These are phyloP conservation scores for Golubevia sp. DNA, from an alignment of 1,284 basidiomycete genomes.

Conservation along the genomic window DNA sequence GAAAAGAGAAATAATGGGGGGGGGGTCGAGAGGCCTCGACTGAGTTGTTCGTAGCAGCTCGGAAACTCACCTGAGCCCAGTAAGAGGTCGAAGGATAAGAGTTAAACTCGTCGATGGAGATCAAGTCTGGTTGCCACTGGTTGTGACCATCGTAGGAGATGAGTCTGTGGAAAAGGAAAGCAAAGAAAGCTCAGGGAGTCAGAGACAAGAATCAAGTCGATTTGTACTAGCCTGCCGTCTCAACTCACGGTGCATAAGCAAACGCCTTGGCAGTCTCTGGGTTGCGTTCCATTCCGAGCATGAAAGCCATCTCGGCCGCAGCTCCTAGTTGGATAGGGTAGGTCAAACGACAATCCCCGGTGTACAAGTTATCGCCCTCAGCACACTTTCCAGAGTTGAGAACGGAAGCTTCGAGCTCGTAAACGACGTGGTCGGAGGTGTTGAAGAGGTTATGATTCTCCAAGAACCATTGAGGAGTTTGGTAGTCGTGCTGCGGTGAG, in stretches of 20 bases:
- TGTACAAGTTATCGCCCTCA: conserved; percentile 24
- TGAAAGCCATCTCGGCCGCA: conserved; percentile 29
- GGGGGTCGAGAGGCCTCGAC: too few species aligned
- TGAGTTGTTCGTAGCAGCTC: too few species aligned
- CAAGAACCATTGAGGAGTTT: conserved; percentile 20
- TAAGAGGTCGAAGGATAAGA: not conserved
- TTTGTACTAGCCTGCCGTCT: not conserved
- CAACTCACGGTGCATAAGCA: conserved; percentile 25
- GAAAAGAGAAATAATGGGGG: too few species aligned
- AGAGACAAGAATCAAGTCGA: not conserved
- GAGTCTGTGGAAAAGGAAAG: not conserved
- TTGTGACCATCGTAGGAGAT: not conserved
- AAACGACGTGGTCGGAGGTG: conserved; percentile 15
- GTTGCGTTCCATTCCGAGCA: conserved; percentile 27
- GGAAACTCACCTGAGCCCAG: not conserved
- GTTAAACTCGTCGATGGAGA: not conserved
- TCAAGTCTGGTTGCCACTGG: not conserved
- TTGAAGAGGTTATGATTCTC: conserved; percentile 16
- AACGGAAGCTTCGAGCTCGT: conserved; percentile 31
- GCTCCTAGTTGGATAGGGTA: conserved; percentile 27
- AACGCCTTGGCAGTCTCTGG: conserved; percentile 24
- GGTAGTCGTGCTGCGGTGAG: conserved; percentile 37
- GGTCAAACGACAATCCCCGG: conserved; percentile 19
- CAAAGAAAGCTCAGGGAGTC: not conserved
- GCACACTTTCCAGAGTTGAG: conserved; percentile 29